These are phyloP conservation scores for Arthrobotrys musiformis DNA, from an alignment of 2,329 filamentous ascomycete genomes.

Conservation along the genomic window DNA sequence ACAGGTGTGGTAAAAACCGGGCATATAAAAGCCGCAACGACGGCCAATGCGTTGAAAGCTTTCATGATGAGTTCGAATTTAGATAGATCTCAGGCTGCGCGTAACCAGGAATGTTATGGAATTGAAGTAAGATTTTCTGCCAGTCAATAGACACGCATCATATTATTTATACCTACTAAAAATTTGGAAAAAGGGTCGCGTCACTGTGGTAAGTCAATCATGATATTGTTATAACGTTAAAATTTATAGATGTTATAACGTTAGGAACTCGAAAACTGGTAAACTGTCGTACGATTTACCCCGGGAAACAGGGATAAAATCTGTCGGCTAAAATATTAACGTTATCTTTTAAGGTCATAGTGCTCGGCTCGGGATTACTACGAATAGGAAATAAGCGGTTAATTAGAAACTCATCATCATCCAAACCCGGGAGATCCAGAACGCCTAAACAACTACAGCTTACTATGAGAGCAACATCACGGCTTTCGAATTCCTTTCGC, in stretches of 20 bases:
- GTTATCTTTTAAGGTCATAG: conserved; percentile 4
- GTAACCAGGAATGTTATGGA: conserved; percentile 1
- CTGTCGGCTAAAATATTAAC: conserved; percentile 35
- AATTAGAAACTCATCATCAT: conserved; percentile 16
- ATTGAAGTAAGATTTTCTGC: background rate
- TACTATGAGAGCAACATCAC: background rate
- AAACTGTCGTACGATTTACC: conserved; percentile 4
- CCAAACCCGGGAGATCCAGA: background rate
- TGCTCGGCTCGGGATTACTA: background rate
- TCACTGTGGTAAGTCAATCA: conserved; percentile 5
- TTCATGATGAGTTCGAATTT: conserved; percentile 33
- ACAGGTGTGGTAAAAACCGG: conserved; percentile 21
- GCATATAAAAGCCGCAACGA: conserved; percentile 9
- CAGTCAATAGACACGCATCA: conserved; percentile 1
- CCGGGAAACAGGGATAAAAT: conserved; percentile 1
- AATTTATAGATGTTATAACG: conserved; percentile 2
- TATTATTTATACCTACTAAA: conserved; percentile 30
- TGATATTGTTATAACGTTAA: conserved; percentile 35
- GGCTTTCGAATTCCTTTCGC: background rate
- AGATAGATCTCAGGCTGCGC: background rate
- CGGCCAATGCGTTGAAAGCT: conserved; percentile 7
- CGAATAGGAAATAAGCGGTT: conserved; percentile 36
- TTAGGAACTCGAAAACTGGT: background rate
- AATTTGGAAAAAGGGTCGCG: conserved; percentile 1
- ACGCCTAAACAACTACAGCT: conserved; percentile 8